These are phyloP conservation scores for Cyclocybe aegerita DNA, from an alignment of 768 basidiomycete species.

Conservation along the genomic window DNA sequence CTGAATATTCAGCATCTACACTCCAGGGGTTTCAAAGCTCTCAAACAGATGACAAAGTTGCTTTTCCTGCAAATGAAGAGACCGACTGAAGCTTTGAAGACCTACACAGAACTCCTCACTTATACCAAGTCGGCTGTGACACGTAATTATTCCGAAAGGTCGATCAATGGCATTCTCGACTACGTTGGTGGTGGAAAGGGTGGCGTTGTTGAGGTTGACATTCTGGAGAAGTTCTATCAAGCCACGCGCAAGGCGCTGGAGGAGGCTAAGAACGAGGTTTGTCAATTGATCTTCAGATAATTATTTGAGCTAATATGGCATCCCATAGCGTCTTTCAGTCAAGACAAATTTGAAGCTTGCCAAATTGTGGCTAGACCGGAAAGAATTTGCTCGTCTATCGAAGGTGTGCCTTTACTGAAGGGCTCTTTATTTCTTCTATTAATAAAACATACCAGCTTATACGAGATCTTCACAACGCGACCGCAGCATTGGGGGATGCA, in stretches of 20 bases:
- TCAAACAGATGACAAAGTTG: conserved; percentile 96
- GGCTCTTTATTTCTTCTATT: neutral
- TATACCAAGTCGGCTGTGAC: conserved; percentile 97
- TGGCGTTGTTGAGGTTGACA: conserved; percentile 75
- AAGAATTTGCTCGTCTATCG: conserved; percentile 82
- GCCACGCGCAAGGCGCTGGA: conserved; percentile 86
- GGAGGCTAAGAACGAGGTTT: conserved; percentile 95
- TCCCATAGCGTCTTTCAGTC: conserved; percentile 75
- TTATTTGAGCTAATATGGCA: neutral
- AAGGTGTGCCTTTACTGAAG: conserved; percentile 48
- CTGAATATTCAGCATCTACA: neutral
- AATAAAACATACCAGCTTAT: conserved; percentile 53
- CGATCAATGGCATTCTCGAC: conserved; percentile 97
- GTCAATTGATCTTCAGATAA: conserved; percentile 14
- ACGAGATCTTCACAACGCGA: conserved; percentile 70
- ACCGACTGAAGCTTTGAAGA: conserved; percentile 81
- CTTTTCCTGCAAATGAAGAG: conserved; percentile 78
- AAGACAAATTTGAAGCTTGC: conserved; percentile 98
- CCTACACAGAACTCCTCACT: conserved; percentile 82
- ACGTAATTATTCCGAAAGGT: conserved; percentile 95
- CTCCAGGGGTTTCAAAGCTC: conserved; percentile 94
- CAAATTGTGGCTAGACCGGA: conserved; percentile 94
- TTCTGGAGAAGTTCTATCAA: conserved; percentile 94
- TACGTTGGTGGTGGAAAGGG: conserved; percentile 93
- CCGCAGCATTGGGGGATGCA: conserved; percentile 56